These are phyloP conservation scores for Solanum chiquidenum DNA, from an alignment of 257 asterid genomes.

Conservation along the genomic window DNA sequence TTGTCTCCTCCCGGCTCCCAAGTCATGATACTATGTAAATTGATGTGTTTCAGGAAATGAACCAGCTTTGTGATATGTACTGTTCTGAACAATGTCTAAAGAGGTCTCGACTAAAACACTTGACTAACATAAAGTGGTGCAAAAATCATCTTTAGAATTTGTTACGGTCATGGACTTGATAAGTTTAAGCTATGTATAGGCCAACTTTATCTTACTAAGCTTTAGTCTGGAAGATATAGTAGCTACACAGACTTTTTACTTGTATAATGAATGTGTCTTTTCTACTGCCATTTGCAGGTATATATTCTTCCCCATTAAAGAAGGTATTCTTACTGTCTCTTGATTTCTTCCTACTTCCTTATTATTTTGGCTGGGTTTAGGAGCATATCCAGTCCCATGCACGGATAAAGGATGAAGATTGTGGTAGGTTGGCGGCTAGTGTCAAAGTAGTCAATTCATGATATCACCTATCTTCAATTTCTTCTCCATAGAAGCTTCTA, in stretches of 20 bases:
- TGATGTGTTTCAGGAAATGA: constrained; percentile 28
- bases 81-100: background rate
- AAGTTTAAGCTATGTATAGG: background rate
- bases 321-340: constrained; percentile 29
- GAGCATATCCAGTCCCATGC: background rate
- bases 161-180: constrained; percentile 13
- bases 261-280: constrained; percentile 1
- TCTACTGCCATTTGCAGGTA: constrained; percentile 31
- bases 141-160: background rate
- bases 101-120: background rate
- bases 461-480: background rate
- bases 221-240: background rate
- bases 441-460: background rate
- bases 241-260: background rate
- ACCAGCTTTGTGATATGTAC: constrained; percentile 20
- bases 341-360: background rate
- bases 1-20: background rate
- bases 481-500: background rate
- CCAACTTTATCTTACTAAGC: background rate
- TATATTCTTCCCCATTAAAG: constrained; percentile 25
- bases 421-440: background rate
- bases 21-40: constrained; percentile 28
- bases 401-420: background rate
- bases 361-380: background rate
- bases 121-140: constrained; percentile 5